Conservation (phyloP, 108 stramenopile genomes). For the Skeletonema grethae region DNA sequence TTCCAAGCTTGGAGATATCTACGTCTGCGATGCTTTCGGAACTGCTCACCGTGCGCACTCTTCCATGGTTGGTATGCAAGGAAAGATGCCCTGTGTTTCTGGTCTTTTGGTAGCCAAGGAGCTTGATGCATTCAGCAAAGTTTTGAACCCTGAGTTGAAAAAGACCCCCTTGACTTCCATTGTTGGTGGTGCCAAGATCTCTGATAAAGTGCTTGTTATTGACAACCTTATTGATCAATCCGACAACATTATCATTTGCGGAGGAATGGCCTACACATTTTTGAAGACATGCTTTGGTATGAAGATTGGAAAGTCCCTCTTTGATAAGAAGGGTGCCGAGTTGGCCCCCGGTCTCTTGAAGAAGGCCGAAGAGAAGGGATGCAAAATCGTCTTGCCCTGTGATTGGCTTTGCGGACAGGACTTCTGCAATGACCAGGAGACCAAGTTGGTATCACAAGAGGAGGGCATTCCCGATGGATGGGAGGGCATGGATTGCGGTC, state of each 20-base stretch:
- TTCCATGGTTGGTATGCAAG: slow-evolving; percentile 36
- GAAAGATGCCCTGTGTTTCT: slow-evolving; percentile 36
- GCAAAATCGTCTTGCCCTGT: slow-evolving; percentile 61
- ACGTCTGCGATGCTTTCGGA: slow-evolving; percentile 89
- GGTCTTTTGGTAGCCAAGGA: slow-evolving; percentile 36
- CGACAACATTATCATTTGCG: slow-evolving; percentile 83
- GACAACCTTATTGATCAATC: slow-evolving; percentile 77
- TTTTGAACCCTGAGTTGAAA: slow-evolving; percentile 25
- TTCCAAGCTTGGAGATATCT: slow-evolving; percentile 45
- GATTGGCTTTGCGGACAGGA: slow-evolving; percentile 68
- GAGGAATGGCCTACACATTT: slow-evolving; percentile 85
- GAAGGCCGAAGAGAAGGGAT: slow-evolving; percentile 46
- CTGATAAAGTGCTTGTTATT: slow-evolving; percentile 85
- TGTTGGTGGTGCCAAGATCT: slow-evolving; percentile 82
- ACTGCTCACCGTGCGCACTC: slow-evolving; percentile 71
- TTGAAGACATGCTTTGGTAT: slow-evolving; percentile 31
- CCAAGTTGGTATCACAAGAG: slow-evolving; percentile 47
- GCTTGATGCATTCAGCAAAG: slow-evolving; percentile 29
- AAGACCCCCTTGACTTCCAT: slow-evolving; percentile 34
- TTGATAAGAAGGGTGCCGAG: slow-evolving; percentile 56
- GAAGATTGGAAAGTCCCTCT: slow-evolving; percentile 58
- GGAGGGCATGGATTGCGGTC: slow-evolving; percentile 88
- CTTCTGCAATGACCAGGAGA: slow-evolving; percentile 55
- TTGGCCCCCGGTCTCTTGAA: slow-evolving; percentile 58
- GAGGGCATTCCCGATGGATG: slow-evolving; percentile 78